Conservation (phyloP, 164 flowering plant genomes). For the Dillenia suffruticosa region DNA sequence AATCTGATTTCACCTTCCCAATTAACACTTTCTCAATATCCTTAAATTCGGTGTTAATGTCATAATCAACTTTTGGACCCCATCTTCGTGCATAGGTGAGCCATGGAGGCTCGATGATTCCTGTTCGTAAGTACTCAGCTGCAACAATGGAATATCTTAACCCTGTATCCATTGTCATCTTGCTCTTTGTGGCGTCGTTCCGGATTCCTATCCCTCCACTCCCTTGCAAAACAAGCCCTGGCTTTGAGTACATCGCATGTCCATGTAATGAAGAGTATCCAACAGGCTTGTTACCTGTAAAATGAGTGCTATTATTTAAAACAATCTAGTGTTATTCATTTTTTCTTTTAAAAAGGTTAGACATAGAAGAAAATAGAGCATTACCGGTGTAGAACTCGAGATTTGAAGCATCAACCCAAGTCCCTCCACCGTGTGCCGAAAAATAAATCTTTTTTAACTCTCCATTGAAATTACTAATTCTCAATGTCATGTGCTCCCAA, state of each 20-base stretch:
- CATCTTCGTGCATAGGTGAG: conserved; percentile 3
- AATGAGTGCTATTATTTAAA: too few relatives aligned
- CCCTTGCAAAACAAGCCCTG: conserved; percentile 41
- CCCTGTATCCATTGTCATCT: conserved; percentile 29
- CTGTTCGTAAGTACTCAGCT: conserved; percentile 26
- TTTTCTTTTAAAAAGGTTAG: too few relatives aligned
- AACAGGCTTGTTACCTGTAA: conserved; percentile 27
- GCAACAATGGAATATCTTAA: conserved; percentile 19
- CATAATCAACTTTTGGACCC: conserved; percentile 7
- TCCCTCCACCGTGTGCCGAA: conserved; percentile 39
- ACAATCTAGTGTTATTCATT: too few relatives aligned
- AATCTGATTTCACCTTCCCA: conserved; percentile 3
- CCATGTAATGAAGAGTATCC: conserved; percentile 44
- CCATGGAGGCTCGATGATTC: conserved; percentile 22
- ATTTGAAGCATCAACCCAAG: conserved; percentile 35
- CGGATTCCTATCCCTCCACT: conserved; percentile 34
- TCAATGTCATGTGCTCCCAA: conserved; percentile 57
- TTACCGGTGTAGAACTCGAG: conserved; percentile 31
- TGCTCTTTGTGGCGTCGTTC: conserved; percentile 37
- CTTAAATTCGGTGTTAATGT: conserved; percentile 8
- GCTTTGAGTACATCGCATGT: conserved; percentile 36
- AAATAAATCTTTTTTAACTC: conserved; percentile 38
- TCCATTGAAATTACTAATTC: conserved; percentile 55
- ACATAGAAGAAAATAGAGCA: too few relatives aligned
- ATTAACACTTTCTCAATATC: conserved; percentile 16